These are phyloP conservation scores for Blepharisma japonicum DNA, from an alignment of 73 alveolate genomes.

Conservation along the genomic window DNA sequence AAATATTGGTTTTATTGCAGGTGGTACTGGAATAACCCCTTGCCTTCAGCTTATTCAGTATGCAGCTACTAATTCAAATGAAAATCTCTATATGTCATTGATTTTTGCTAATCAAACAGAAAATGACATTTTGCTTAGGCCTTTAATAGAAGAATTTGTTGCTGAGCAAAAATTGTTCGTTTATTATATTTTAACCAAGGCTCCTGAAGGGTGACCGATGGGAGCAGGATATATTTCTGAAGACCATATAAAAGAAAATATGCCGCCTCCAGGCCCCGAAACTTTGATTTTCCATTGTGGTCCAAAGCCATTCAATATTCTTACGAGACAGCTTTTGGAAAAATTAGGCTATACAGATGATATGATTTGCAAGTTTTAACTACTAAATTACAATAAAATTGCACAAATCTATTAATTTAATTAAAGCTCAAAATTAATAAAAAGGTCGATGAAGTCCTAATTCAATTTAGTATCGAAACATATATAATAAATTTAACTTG, in stretches of 20 bases:
- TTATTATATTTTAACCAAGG: constrained; percentile 43
- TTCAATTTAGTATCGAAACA: too few species aligned
- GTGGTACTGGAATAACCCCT: constrained; percentile 79
- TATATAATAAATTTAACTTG: too few species aligned
- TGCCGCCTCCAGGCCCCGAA: constrained; percentile 61
- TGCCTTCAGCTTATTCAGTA: constrained; percentile 53
- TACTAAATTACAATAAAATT: neutral
- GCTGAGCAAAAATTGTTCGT: constrained; percentile 37
- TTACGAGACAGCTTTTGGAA: constrained; percentile 34
- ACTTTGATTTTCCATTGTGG: constrained; percentile 63
- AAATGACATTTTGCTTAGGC: constrained; percentile 56
- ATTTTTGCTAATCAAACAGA: constrained; percentile 59
- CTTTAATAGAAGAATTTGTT: constrained; percentile 46
- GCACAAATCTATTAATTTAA: too few species aligned
- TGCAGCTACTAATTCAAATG: constrained; percentile 40
- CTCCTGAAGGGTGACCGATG: constrained; percentile 52
- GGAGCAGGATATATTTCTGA: constrained; percentile 53
- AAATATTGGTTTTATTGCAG: constrained; percentile 64
- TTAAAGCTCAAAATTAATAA: too few species aligned
- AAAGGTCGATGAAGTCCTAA: too few species aligned
- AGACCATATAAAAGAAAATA: constrained; percentile 34
- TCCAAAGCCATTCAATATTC: constrained; percentile 53
- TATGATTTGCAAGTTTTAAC: constrained; percentile 52
- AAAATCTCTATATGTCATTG: constrained; percentile 34
- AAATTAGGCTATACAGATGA: constrained; percentile 52